Conservation (phyloP, 345 rosid species). For the Leavenworthia alabamica region DNA sequence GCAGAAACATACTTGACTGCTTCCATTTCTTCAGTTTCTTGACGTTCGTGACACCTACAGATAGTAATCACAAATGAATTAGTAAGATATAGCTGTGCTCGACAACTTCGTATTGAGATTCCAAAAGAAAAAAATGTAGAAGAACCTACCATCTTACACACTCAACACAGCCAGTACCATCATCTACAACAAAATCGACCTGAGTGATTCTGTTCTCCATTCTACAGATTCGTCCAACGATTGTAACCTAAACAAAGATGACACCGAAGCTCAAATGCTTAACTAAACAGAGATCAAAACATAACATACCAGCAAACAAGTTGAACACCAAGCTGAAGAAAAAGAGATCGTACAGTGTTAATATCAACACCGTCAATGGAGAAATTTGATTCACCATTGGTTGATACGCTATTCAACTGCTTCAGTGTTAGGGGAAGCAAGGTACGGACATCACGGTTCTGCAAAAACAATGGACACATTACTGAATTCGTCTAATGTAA, state of each 20-base stretch:
- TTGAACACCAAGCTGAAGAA: background rate
- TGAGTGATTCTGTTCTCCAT: slow-evolving; percentile 74
- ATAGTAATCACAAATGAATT: slow-evolving; percentile 10
- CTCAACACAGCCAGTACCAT: slow-evolving; percentile 77
- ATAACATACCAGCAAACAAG: background rate
- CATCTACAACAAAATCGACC: slow-evolving; percentile 61
- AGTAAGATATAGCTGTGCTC: slow-evolving; percentile 1
- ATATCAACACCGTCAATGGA: slow-evolving; percentile 54
- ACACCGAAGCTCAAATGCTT: background rate
- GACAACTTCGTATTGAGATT: background rate
- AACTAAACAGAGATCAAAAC: background rate
- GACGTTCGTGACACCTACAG: slow-evolving; percentile 71
- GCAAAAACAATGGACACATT: slow-evolving; percentile 6
- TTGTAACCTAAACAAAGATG: slow-evolving; percentile 39
- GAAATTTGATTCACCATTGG: slow-evolving; percentile 45
- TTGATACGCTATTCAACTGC: slow-evolving; percentile 46
- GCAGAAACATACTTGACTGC: slow-evolving; percentile 48
- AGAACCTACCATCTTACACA: slow-evolving; percentile 77
- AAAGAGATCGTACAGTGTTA: slow-evolving; percentile 40
- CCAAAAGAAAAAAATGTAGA: background rate
- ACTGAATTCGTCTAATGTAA: background rate
- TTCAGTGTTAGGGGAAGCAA: slow-evolving; percentile 65
- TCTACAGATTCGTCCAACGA: slow-evolving; percentile 59
- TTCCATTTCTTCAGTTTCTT: slow-evolving; percentile 70
- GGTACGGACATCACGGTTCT: slow-evolving; percentile 53